phyloP scores from a whole-genome alignment of 1,284 basidiomycete genomes.

The Ceratobasidium sp. region DNA sequence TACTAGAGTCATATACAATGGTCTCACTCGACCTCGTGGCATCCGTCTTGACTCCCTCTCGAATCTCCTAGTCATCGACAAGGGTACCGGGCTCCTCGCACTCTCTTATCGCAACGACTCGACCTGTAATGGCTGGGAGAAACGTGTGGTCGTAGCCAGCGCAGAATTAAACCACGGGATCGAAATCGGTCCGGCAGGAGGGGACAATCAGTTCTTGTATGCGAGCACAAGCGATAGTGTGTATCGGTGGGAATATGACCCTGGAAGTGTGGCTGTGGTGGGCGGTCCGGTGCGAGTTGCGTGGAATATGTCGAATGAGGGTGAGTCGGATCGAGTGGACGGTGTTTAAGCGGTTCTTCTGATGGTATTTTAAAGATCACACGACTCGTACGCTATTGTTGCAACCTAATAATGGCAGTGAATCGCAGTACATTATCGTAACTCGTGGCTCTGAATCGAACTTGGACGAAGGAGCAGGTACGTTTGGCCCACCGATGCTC shows the following conservation, averaged over 20 bases:
- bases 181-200: constrained; percentile 55
- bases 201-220: constrained; percentile 49
- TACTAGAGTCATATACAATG: constrained; percentile 58
- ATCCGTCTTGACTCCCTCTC: constrained; percentile 58
- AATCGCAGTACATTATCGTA: constrained; percentile 51
- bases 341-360: background rate
- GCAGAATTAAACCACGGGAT: constrained; percentile 61
- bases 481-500: background rate
- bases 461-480: constrained; percentile 59
- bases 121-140: constrained; percentile 57
- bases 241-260: constrained; percentile 36
- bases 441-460: constrained; percentile 60
- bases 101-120: constrained; percentile 52
- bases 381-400: constrained; percentile 60
- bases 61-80: constrained; percentile 62
- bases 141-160: constrained; percentile 58
- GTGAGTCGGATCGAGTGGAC: constrained; percentile 53
- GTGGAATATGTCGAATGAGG: constrained; percentile 58
- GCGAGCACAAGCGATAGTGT: constrained; percentile 37
- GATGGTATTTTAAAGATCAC: constrained; percentile 55
- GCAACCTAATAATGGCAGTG: constrained; percentile 49
- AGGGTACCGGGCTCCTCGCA: constrained; percentile 60
- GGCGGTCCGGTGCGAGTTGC: constrained; percentile 51
- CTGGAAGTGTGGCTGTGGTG: constrained; percentile 44
- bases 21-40: constrained; percentile 60